Evolutionary conservation across 176 grass and related monocot species (phyloP).

Genomic region (Tillandsia leiboldiana): DNA sequence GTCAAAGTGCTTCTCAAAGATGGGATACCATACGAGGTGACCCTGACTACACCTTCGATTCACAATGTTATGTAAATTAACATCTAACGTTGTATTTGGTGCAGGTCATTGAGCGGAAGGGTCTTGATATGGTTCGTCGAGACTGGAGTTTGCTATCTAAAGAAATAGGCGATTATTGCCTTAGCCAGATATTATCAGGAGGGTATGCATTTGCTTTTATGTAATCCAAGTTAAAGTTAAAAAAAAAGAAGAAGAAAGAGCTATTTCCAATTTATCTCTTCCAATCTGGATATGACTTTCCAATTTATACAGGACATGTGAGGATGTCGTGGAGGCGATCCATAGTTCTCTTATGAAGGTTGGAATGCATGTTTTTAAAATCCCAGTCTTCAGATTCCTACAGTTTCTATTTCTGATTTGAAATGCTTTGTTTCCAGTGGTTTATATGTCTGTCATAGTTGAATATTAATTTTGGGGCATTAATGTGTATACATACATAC

Average conservation of each 20-base stretch:
- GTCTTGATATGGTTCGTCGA: slow-evolving; percentile 92
- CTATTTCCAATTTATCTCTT: slow-evolving; percentile 1
- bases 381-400: slow-evolving; percentile 5
- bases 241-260: background rate
- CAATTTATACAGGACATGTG: slow-evolving; percentile 44
- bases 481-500: too few relatives aligned
- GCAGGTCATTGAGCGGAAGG: slow-evolving; percentile 89
- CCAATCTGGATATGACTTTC: slow-evolving; percentile 19
- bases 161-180: slow-evolving; percentile 85
- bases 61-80: background rate
- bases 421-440: too few relatives aligned
- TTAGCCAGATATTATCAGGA: slow-evolving; percentile 86
- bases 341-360: slow-evolving; percentile 78
- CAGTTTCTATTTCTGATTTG: background rate
- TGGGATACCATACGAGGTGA: slow-evolving; percentile 49
- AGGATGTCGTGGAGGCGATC: slow-evolving; percentile 67
- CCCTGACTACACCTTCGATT: background rate
- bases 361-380: slow-evolving; percentile 1
- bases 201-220: slow-evolving; percentile 41
- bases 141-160: slow-evolving; percentile 99
- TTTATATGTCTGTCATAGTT: too few relatives aligned
- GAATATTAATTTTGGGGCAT: too few relatives aligned
- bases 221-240: background rate
- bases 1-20: slow-evolving; percentile 64
- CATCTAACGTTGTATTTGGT: slow-evolving; percentile 20